Evolutionary conservation across 2,329 filamentous ascomycete species (phyloP).

Genomic region (Neonectria punicea): DNA sequence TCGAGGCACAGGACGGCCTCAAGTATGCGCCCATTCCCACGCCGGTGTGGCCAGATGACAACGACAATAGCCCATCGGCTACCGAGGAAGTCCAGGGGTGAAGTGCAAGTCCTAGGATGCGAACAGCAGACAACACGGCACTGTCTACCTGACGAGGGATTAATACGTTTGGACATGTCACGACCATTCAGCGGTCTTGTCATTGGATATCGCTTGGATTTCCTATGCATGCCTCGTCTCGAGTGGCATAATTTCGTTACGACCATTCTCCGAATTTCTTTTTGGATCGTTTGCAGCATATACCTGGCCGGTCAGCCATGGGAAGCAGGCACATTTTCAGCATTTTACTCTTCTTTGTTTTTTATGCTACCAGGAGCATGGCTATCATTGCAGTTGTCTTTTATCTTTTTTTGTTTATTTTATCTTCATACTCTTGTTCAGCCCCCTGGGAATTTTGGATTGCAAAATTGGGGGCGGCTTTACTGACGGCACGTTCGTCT

Average conservation of each 20-base stretch:
- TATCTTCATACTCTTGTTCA: neutral
- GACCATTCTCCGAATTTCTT: constrained; percentile 13
- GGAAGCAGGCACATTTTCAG: constrained; percentile 27
- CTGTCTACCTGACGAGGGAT: constrained; percentile 8
- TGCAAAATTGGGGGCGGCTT: constrained; percentile 2
- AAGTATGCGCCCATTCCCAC: constrained; percentile 53
- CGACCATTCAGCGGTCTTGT: constrained; percentile 6
- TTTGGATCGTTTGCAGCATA: constrained; percentile 32
- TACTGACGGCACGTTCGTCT: constrained; percentile 7
- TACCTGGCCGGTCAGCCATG: constrained; percentile 37
- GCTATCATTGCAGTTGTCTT: constrained; percentile 6
- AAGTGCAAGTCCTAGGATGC: neutral
- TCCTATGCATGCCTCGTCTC: neutral
- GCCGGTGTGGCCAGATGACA: constrained; percentile 47
- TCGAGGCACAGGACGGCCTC: constrained; percentile 57
- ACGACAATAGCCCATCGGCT: neutral
- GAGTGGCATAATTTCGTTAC: constrained; percentile 10
- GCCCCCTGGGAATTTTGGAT: neutral
- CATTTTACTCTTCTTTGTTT: constrained; percentile 19
- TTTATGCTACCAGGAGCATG: constrained; percentile 22
- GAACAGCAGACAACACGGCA: constrained; percentile 2
- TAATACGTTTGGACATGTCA: constrained; percentile 19
- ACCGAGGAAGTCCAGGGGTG: neutral
- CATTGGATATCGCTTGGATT: neutral
- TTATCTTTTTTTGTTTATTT: constrained; percentile 1